These are phyloP conservation scores for Kwoniella botswanensis DNA, from an alignment of 768 basidiomycete genomes.

Conservation along the genomic window DNA sequence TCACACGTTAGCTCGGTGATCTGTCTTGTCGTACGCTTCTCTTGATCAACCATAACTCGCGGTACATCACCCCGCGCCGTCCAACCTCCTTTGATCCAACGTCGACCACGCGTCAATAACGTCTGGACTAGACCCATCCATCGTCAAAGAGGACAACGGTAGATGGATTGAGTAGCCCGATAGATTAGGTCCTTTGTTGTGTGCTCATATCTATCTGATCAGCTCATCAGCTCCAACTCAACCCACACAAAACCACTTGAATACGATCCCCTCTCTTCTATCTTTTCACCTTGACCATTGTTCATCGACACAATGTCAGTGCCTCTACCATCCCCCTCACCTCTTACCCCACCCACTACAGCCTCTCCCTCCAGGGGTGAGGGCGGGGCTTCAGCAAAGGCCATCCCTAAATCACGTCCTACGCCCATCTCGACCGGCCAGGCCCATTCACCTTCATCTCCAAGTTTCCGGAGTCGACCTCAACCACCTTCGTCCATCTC, in stretches of 20 bases:
- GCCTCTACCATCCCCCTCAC: conserved; percentile 43
- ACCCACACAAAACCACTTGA: not conserved
- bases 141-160: conserved; percentile 4
- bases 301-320: conserved; percentile 37
- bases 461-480: conserved; percentile 7
- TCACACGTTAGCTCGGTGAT: not conserved
- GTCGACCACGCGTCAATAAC: not conserved
- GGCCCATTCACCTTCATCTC: conserved; percentile 25
- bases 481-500: conserved; percentile 12
- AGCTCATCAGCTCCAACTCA: not conserved
- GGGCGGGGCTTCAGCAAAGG: conserved; percentile 13
- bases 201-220: not conserved
- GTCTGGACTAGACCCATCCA: too few relatives aligned
- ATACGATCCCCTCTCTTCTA: not conserved
- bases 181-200: conserved; percentile 13
- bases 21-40: not conserved
- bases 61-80: not conserved
- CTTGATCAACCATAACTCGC: not conserved
- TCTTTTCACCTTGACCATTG: not conserved
- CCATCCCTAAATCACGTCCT: conserved; percentile 38
- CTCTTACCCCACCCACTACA: conserved; percentile 16
- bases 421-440: conserved; percentile 28
- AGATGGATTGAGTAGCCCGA: not conserved
- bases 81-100: not conserved
- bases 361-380: not conserved